Conservation (phyloP, 2,329 filamentous ascomycete species). For the Aspergillus uvarum region DNA sequence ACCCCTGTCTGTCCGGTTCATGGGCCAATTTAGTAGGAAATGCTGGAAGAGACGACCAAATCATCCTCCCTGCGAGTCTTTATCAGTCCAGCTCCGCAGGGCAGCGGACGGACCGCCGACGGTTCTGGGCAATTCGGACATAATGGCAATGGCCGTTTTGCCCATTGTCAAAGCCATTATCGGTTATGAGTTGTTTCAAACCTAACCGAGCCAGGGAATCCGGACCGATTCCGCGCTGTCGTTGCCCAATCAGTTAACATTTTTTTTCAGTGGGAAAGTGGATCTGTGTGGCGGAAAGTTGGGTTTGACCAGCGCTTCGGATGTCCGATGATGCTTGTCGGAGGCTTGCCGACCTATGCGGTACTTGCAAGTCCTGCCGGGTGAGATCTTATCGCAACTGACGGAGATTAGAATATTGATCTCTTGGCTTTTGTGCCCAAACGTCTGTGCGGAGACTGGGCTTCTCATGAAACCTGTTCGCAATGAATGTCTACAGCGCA, state of each 20-base stretch:
- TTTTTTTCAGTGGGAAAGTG: not conserved
- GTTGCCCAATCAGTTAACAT: not conserved
- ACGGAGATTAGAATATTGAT: not conserved
- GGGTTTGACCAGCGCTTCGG: not conserved
- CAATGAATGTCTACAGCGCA: not conserved
- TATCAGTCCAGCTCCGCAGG: not conserved
- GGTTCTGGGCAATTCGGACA: not conserved
- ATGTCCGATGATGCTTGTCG: constrained; percentile 9
- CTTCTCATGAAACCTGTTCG: not conserved
- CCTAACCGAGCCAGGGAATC: not conserved
- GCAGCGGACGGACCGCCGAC: constrained; percentile 16
- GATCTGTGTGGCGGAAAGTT: constrained; percentile 6
- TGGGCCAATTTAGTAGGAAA: not conserved
- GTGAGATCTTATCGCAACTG: not conserved
- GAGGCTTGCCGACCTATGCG: not conserved
- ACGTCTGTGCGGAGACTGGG: not conserved
- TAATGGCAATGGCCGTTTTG: not conserved
- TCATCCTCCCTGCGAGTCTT: constrained; percentile 2
- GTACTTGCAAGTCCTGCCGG: no score
- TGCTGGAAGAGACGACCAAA: not conserved
- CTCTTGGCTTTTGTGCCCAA: not conserved
- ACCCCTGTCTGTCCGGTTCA: not conserved
- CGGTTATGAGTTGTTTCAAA: not conserved
- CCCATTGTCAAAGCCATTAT: not conserved
- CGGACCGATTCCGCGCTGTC: not conserved